Evolutionary conservation across 2,329 filamentous ascomycete genomes (phyloP).

Genomic region (Capronia epimyces): DNA sequence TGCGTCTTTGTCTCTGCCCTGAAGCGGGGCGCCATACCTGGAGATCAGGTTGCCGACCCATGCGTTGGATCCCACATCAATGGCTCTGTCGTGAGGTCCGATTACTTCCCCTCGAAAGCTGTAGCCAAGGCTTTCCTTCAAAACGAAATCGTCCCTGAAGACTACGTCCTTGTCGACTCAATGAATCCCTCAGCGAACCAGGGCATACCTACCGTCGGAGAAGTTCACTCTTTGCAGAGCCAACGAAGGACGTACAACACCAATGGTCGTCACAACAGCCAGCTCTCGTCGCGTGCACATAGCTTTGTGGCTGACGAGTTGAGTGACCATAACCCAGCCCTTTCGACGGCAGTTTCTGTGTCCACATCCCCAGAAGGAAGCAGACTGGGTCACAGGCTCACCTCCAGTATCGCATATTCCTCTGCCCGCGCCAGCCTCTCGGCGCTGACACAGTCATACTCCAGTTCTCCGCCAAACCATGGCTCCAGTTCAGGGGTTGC

Average conservation of each 20-base stretch:
- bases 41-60: not conserved
- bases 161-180: conserved; percentile 15
- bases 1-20: conserved; percentile 46
- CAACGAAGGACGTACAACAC: conserved; percentile 7
- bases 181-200: conserved; percentile 1
- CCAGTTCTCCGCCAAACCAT: conserved; percentile 28
- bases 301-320: conserved; percentile 23
- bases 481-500: conserved; percentile 11
- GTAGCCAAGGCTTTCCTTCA: conserved; percentile 22
- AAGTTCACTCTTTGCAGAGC: not conserved
- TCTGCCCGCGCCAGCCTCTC: conserved; percentile 26
- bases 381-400: conserved; percentile 16
- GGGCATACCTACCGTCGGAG: not conserved
- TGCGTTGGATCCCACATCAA: not conserved
- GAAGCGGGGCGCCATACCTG: conserved; percentile 9
- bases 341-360: conserved; percentile 22
- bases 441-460: conserved; percentile 27
- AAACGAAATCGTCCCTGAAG: conserved; percentile 13
- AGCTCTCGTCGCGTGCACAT: conserved; percentile 20
- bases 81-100: not conserved
- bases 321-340: conserved; percentile 16
- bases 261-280: conserved; percentile 12
- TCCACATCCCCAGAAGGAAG: conserved; percentile 29
- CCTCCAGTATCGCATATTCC: conserved; percentile 15
- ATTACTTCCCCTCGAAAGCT: conserved; percentile 21